Percentiles rank a stretch among this genome's conserved stretches.
phyloP scores from a whole-genome alignment of 371 early-diverging fungal genomes.

The Rhizopus delemar region DNA sequence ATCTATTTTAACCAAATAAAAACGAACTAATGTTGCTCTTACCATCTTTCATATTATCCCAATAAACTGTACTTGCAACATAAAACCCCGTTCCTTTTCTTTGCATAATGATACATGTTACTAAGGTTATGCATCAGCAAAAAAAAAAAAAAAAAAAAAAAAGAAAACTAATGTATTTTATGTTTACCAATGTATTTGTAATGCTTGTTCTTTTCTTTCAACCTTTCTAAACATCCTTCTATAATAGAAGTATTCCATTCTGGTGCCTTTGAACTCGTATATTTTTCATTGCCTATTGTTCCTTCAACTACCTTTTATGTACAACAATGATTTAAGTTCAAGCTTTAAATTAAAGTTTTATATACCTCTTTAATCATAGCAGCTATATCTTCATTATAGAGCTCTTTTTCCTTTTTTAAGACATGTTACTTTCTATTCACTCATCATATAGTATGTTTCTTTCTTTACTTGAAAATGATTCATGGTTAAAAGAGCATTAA shows the following conservation, averaged over 20 bases:
- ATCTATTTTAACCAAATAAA: too few species aligned
- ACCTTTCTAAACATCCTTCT: conserved; percentile 63
- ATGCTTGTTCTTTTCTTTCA: conserved; percentile 63
- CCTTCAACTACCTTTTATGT: conserved; percentile 56
- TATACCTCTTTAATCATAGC: conserved; percentile 35
- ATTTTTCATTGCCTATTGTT: conserved; percentile 64
- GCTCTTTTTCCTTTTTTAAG: conserved; percentile 18
- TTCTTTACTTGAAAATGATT: neutral
- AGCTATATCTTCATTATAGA: conserved; percentile 28
- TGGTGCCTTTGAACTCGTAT: conserved; percentile 69
- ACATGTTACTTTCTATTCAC: neutral
- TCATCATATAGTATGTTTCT: too few species aligned
- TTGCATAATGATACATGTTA: neutral
- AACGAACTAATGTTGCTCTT: too few species aligned
- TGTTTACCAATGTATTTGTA: conserved; percentile 74
- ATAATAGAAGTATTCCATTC: conserved; percentile 71
- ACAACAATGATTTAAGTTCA: neutral
- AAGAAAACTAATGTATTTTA: neutral
- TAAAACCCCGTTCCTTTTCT: too few species aligned
- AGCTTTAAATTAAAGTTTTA: neutral
- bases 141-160: too few species aligned
- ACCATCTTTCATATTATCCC: too few species aligned
- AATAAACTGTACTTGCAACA: too few species aligned
- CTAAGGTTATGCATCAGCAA: neutral
- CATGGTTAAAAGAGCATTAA: neutral